A percentile compares a stretch with the other conserved stretches of the same genome.
Conservation (phyloP, 257 asterid genomes). For the Anisodus acutangulus region DNA sequence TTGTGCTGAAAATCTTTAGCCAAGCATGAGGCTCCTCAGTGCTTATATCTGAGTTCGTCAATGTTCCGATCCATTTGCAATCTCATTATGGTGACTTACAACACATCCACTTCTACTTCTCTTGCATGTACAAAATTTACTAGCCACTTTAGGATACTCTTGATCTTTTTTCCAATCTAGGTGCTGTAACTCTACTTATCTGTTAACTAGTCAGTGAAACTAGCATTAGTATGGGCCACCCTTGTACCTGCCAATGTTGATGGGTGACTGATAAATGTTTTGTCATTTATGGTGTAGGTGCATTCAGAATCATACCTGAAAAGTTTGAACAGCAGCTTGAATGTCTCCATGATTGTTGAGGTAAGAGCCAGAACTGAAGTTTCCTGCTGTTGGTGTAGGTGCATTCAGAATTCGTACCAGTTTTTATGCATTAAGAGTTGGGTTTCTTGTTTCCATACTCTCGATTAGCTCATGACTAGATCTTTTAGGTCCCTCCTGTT, state of each 20-base stretch:
- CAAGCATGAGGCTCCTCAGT: neutral
- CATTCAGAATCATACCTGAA: slow-evolving; percentile 82
- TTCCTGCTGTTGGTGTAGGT: slow-evolving; percentile 49
- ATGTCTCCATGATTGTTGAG: slow-evolving; percentile 80
- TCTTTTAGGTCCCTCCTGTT: slow-evolving; percentile 79
- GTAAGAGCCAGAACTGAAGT: slow-evolving; percentile 39
- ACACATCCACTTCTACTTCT: neutral
- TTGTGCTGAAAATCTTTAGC: neutral
- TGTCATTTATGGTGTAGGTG: slow-evolving; percentile 54
- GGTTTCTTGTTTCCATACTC: neutral
- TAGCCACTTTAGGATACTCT: neutral
- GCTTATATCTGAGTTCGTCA: neutral
- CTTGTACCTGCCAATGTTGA: neutral
- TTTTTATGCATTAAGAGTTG: neutral
- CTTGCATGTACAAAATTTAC: slow-evolving; percentile 1
- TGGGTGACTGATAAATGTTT: neutral
- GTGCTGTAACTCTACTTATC: neutral
- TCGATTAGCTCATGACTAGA: slow-evolving; percentile 33
- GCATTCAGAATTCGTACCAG: slow-evolving; percentile 57
- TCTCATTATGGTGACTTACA: neutral
- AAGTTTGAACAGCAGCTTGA: slow-evolving; percentile 72
- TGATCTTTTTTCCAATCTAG: neutral
- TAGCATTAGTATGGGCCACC: neutral
- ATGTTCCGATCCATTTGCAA: neutral
- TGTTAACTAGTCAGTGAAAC: neutral